These are phyloP conservation scores for Beauveria sp. DNA, from an alignment of 2,329 filamentous ascomycete genomes.

Conservation along the genomic window DNA sequence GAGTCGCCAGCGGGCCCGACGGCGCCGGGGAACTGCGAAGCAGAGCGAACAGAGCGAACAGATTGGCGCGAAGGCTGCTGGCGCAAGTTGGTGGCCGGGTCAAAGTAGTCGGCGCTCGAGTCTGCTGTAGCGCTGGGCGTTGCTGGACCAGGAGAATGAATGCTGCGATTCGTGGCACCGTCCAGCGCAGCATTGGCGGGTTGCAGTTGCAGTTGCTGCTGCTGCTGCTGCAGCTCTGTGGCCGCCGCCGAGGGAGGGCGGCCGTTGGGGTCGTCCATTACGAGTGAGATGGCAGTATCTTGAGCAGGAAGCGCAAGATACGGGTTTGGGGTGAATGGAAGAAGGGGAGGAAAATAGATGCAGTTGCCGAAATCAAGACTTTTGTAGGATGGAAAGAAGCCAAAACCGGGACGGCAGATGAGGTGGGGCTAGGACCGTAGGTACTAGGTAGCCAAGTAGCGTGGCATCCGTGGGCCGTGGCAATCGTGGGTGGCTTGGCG, in stretches of 20 bases:
- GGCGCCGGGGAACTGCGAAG: not conserved
- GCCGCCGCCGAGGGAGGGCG: not conserved
- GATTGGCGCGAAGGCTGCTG: conserved; percentile 5
- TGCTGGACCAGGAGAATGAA: not conserved
- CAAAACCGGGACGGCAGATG: not conserved
- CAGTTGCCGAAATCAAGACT: not conserved
- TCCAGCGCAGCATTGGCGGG: not conserved
- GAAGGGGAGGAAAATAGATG: not conserved
- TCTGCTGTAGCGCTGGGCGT: not conserved
- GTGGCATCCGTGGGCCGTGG: not conserved
- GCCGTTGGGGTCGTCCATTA: conserved; percentile 8
- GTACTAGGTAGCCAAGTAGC: no score
- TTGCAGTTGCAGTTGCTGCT: not conserved
- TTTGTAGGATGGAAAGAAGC: not conserved
- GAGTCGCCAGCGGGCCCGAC: not conserved
- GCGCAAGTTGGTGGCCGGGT: not conserved
- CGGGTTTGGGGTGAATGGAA: not conserved
- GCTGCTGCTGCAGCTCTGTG: not conserved
- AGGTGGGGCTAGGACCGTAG: not conserved
- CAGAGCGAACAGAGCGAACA: conserved; percentile 3
- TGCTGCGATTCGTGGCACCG: not conserved
- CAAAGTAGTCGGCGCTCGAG: not conserved
- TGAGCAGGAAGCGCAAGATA: not conserved
- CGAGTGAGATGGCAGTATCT: not conserved
- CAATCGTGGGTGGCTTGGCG: no score